Base-by-base conservation (phyloP, 78 protist species). In the Emiliania huxleyi region DNA sequence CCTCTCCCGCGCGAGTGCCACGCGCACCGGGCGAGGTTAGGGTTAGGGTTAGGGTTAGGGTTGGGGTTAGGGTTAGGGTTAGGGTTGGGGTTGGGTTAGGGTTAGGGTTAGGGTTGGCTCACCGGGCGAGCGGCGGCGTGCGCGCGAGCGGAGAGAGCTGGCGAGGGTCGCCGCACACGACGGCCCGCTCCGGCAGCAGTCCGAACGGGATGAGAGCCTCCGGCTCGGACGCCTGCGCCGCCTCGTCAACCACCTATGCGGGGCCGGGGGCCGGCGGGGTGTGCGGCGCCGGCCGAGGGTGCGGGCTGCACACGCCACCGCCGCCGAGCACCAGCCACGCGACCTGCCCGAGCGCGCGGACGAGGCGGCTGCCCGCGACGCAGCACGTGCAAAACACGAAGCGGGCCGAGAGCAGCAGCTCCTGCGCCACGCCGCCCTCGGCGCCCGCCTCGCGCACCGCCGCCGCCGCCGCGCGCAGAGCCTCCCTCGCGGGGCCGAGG, bases 171-270 rank as follows among this genome's bases (percentile, higher is more conserved):
- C 97, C 97, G 43, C 94, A 43, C 19, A 96, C 25, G 42, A 94
- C 90, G 0, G 94, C 42, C 92, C 91, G 94, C 73, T 69, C 87
- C 6, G 91, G 38, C 42, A 87, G 79, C 48, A 87, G 90, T 38
- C 52, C 18, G 42, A 95, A 45, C 69, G 96, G 91, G 1, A 93
- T 92, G 21, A 96, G 44, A 75, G 93, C 8, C 33, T 95, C 79
- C 8, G 97, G 91, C 89, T 96, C 97, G 6, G 93, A 91, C 49
- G 96, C 95, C 87, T 96, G 97, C 19, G 95, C 35, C 42, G 97
- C 94, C 69, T 96, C 97, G 93, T 96, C 97, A 4, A 96, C 73
- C 21, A 96, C n/a, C n/a, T n/a, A n/a, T n/a, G n/a, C n/a, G n/a
- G n/a, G n/a, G n/a, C n/a, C n/a, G n/a, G n/a, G n/a, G n/a, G n/a